Evolutionary conservation across 805 yeast species (phyloP), one percentile per base, ranked within the genome.

Genomic region (Zygoascus biomembranicola): DNA sequence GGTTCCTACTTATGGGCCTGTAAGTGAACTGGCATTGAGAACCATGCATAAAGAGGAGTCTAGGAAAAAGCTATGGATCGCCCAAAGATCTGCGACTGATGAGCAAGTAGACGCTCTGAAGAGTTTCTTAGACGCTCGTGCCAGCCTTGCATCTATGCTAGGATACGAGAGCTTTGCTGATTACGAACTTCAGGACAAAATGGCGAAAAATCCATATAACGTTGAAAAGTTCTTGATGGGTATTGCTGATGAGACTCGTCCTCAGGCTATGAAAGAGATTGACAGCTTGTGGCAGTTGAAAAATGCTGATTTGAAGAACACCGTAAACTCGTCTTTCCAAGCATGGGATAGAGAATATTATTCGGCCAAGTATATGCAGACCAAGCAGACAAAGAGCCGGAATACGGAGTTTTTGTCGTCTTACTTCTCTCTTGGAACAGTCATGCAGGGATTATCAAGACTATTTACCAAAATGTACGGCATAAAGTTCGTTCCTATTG

Each of bases 311-410:
- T 75, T 76, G 20, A 68, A 81, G 1, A 65, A 78, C 4, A 68
- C 69, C 8, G 16, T 32, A 14, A 35, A 35, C 19, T 6, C 39
- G 41, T 10, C 50, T 9, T 50, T 90, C 32, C 78, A 81, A 55
- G 97, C 97, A 1, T 94, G 98, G 98, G 98, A 94, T 67, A 77
- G 96, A 56, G 96, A 90, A 58, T 90, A 78, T 63, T 77, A 70
- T 56, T 63, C 74, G 10, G 58, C 73, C n/a, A 61, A 70, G 52
- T 59, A 60, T 46, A 56, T 64, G 49, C 62, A 61, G 16, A 55
- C 57, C 32, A 53, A 63, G 47, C 58, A 66, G 10, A 55, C 54
- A 50, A 50, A 61, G 72, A 59, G 68, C 73, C 19, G 63, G 70
- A 23, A 68, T 68, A 47, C 66, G 61, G 45, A 76, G 43, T 51